phyloP scores from a whole-genome alignment of 306 rosid genomes.

The Ziziphus jujuba region DNA sequence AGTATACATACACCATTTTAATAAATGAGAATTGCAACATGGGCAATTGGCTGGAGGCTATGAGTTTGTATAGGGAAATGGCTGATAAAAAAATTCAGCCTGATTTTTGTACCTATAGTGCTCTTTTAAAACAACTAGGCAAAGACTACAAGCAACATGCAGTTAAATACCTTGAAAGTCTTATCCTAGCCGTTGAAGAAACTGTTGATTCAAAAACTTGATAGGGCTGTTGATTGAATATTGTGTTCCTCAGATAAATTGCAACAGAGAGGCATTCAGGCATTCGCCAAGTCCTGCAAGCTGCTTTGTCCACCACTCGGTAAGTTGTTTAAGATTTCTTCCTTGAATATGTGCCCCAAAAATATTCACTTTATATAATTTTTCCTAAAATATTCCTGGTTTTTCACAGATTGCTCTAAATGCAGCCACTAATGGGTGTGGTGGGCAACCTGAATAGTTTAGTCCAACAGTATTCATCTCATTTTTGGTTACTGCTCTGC shows the following conservation, averaged over 20 bases:
- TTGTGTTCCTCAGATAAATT: slow-evolving; percentile 29
- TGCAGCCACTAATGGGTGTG: slow-evolving; percentile 41
- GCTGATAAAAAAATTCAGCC: slow-evolving; percentile 69
- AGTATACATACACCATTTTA: slow-evolving; percentile 80
- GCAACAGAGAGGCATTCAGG: slow-evolving; percentile 15
- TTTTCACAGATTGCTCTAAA: slow-evolving; percentile 29
- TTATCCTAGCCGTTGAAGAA: slow-evolving; percentile 38
- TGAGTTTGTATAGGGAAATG: slow-evolving; percentile 70
- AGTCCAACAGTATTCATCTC: slow-evolving; percentile 14
- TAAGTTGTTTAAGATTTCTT: slow-evolving; percentile 16
- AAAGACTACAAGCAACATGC: slow-evolving; percentile 52
- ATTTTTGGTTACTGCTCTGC: slow-evolving; percentile 24
- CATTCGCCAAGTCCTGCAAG: slow-evolving; percentile 24
- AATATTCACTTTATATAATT: background rate
- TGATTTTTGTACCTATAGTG: slow-evolving; percentile 65
- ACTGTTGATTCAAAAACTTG: slow-evolving; percentile 32
- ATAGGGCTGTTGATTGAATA: slow-evolving; percentile 26
- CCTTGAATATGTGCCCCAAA: slow-evolving; percentile 10
- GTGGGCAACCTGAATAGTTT: slow-evolving; percentile 25
- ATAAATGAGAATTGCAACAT: slow-evolving; percentile 64
- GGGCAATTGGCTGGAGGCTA: slow-evolving; percentile 68
- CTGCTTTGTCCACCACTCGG: slow-evolving; percentile 9
- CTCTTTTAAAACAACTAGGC: slow-evolving; percentile 56
- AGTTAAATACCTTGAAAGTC: slow-evolving; percentile 43
- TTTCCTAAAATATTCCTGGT: slow-evolving; percentile 8